A percentile compares a stretch with the other conserved stretches of the same genome.
Evolutionary conservation across 2,329 filamentous ascomycete species (phyloP).

Genomic region (Penicillium sp.): DNA sequence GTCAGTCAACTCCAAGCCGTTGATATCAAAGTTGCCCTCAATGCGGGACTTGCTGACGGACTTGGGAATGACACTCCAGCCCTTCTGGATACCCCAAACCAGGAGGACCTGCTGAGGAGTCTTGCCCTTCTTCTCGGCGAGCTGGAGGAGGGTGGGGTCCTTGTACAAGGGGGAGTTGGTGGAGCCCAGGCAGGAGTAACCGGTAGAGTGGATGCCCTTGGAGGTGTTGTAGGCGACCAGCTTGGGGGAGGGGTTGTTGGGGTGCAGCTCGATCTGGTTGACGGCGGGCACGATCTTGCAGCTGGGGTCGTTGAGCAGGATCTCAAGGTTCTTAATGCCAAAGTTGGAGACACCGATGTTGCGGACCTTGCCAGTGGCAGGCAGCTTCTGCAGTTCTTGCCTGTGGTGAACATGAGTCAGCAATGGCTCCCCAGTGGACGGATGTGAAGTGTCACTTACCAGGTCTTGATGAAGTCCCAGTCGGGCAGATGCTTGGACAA

Average conservation of each 20-base stretch:
- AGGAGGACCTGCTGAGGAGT: conserved; percentile 54
- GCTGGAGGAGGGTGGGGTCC: conserved; percentile 50
- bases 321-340: conserved; percentile 74
- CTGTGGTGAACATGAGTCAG: background rate
- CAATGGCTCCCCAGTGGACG: background rate
- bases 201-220: conserved; percentile 55
- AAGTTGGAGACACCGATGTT: conserved; percentile 90
- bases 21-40: conserved; percentile 70
- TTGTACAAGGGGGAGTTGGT: conserved; percentile 55
- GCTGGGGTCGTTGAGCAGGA: conserved; percentile 66
- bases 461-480: conserved; percentile 82
- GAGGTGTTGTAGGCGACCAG: conserved; percentile 52
- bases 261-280: conserved; percentile 56
- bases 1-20: conserved; percentile 69
- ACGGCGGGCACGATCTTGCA: conserved; percentile 50
- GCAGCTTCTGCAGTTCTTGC: conserved; percentile 46
- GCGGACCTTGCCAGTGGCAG: conserved; percentile 59
- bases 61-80: conserved; percentile 83
- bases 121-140: conserved; percentile 57
- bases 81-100: conserved; percentile 76
- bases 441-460: conserved; percentile 20
- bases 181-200: conserved; percentile 57
- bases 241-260: conserved; percentile 67
- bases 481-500: conserved; percentile 64
- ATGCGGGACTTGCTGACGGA: conserved; percentile 71